Evolutionary conservation across 371 early-diverging fungal species (phyloP).

Genomic region (Rhizomucor miehei): DNA sequence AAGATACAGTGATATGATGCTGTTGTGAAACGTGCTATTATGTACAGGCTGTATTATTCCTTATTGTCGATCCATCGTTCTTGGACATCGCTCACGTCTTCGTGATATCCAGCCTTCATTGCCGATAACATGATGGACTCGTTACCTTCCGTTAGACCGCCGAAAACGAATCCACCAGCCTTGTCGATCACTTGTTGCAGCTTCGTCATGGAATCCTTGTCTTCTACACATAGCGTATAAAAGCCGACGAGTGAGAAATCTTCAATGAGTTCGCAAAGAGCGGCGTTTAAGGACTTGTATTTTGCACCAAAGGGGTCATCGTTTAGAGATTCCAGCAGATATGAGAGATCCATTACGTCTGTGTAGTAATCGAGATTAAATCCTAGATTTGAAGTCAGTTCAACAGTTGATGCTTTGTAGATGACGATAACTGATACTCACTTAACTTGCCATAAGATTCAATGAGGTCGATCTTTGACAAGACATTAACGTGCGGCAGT

Average conservation of each 20-base stretch:
- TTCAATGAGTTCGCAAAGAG: slow-evolving; percentile 86
- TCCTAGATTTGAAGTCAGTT: no score
- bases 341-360: slow-evolving; percentile 86
- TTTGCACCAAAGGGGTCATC: slow-evolving; percentile 65
- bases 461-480: slow-evolving; percentile 94
- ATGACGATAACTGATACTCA: slow-evolving; percentile 22
- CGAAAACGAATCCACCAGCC: slow-evolving; percentile 91
- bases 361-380: slow-evolving; percentile 94
- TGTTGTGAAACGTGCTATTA: no score
- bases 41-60: no score
- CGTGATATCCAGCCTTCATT: slow-evolving; percentile 49
- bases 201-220: slow-evolving; percentile 79
- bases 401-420: neutral
- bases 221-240: slow-evolving; percentile 84
- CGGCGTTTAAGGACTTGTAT: slow-evolving; percentile 74
- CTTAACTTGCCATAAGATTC: slow-evolving; percentile 73
- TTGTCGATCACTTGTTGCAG: slow-evolving; percentile 83
- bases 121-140: slow-evolving; percentile 73
- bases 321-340: slow-evolving; percentile 73
- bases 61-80: slow-evolving; percentile 50
- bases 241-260: slow-evolving; percentile 91
- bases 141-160: slow-evolving; percentile 78
- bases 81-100: slow-evolving; percentile 62
- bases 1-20: no score
- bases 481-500: slow-evolving; percentile 93